Evolutionary conservation across 2,329 filamentous ascomycete genomes (phyloP), one percentile per base, ranked within the genome.

Genomic region (Beauveria asiatica): DNA sequence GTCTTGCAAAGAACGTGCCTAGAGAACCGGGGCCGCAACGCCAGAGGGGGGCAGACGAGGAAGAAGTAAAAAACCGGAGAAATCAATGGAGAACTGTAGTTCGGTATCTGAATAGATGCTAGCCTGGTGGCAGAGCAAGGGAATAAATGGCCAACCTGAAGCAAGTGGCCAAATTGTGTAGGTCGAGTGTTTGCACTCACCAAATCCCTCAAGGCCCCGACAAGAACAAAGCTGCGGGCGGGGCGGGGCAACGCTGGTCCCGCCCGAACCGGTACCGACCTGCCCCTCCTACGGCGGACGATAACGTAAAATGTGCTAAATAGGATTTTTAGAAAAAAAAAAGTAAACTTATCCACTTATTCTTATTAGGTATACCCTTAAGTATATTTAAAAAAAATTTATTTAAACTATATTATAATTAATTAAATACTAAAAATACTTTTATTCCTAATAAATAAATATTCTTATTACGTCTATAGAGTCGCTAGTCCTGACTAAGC

Each of bases 61-160:
- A 9, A 45, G 6, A 23, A 10, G 17, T 9, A 10, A 33, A 44
- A 58, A 51, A 50, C 3, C 19, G 37, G 45, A n/a, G 27, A 19
- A 37, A 5, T 17, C 13, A 37, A 10, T 6, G 13, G 1, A 10
- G n/a, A 19, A 4, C 13, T 17, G 21, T 5, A 9, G 7, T 41
- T 59, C 57, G 57, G 57, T 59, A 59, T 52, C 41, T 46, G 39
- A 59, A 59, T 59, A 19, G 19, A 53, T 52, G 57, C 57, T 59
- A 59, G 57, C 19, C 45, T 44, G 37, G 19, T 25, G 37, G 21
- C 10, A 33, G 23, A 37, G 56, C 6, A 51, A 51, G 42, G 1
- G 4, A 33, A 33, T 37, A 33, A 57, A 51, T 7, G n/a, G 16
- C 13, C 45, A 51, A 58, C 46, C 23, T 52, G 57, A 52, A 59